Conservation (phyloP, 2,329 filamentous ascomycete species). For the Neofusicoccum laricinum region DNA sequence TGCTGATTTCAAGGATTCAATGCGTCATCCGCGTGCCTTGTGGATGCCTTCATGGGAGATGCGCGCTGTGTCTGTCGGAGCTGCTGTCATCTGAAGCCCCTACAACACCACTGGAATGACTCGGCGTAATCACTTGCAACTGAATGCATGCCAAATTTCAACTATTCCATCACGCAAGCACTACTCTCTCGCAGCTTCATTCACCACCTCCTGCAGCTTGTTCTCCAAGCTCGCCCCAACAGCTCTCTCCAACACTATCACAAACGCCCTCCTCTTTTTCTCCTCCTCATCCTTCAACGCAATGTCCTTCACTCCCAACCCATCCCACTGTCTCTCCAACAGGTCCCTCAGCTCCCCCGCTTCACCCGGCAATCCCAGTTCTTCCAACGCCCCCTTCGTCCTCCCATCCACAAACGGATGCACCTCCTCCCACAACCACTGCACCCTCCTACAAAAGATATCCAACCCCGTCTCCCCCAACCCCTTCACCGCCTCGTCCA, state of each 20-base stretch:
- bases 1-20: background rate
- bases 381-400: conserved; percentile 32
- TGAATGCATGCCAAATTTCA: background rate
- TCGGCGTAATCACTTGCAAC: background rate
- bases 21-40: background rate
- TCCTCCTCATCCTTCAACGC: conserved; percentile 31
- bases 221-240: conserved; percentile 38
- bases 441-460: conserved; percentile 42
- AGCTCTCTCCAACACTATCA: conserved; percentile 38
- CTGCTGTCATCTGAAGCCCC: no score
- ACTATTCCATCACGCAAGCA: background rate
- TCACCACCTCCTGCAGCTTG: conserved; percentile 29
- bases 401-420: conserved; percentile 41
- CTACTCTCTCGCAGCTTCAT: conserved; percentile 21
- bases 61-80: no score
- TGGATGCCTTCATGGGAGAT: no score
- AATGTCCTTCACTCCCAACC: conserved; percentile 27
- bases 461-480: conserved; percentile 41
- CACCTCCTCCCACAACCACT: conserved; percentile 38
- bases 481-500: conserved; percentile 39
- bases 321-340: conserved; percentile 36
- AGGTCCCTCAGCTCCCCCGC: conserved; percentile 32
- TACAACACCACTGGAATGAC: background rate
- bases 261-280: conserved; percentile 39
- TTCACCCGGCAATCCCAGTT: conserved; percentile 36